Evolutionary conservation across 2,329 filamentous ascomycete genomes (phyloP), one percentile per base, ranked within the genome.

Genomic region (Akanthomyces dipterigenus): DNA sequence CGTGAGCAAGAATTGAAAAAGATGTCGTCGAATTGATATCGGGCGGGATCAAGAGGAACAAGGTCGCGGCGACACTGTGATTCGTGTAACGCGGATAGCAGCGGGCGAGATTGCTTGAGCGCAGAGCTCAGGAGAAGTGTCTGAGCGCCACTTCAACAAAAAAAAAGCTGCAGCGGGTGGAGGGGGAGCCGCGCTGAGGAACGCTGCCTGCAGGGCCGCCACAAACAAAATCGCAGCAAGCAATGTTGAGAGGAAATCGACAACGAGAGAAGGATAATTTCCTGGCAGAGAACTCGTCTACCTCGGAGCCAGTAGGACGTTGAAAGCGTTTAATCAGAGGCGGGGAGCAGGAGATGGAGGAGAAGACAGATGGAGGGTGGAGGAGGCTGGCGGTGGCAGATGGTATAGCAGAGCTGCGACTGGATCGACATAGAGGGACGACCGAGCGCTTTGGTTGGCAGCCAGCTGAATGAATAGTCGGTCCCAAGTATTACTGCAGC

Each of bases 91-190:
- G 28, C 26, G 3, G 24, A 43, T 24, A 22, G 38, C 16, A 28
- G 26, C 16, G 46, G 36, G 49, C 43, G 49, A 54, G 20, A 20
- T 60, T 45, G 57, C 22, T 36, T 60, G 56, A 45, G 38, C 28
- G 26, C 26, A 48, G 46, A 45, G 57, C 49, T 60, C 48, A 60
- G 57, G 57, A 60, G 57, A 60, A 36, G 57, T 59, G 57, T 60
- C 57, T 60, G 57, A 60, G 57, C 48, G 49, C 57, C 49, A 54
- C 38, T 54, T 26, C 9, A 14, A 24, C 50, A 54, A 20, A 14
- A 42, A 51, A 60, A 60, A 60, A 36, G 50, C 43, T 49, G 55
- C 43, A 18, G 46, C 12, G 18, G 36, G 22, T n/a, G 22, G 46
- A 50, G 42, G 40, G 24, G 31, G 55, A 42, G 22, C 12, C 12